These are phyloP conservation scores for Phallus indusiatus DNA, from an alignment of 768 basidiomycete species.

Conservation along the genomic window DNA sequence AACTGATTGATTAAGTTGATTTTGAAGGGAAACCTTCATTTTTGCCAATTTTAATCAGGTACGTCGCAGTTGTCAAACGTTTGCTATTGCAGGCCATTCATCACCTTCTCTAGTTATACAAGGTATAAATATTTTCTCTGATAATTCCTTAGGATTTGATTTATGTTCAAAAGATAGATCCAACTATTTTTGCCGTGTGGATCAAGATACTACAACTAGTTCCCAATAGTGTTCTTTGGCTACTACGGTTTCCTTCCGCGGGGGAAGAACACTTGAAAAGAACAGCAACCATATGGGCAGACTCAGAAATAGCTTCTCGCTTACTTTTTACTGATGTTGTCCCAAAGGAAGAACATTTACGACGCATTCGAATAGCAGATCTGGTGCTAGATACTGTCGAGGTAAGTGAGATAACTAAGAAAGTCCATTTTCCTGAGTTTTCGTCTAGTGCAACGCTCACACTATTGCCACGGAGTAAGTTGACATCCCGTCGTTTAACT, in stretches of 20 bases:
- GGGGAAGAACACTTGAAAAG: constrained; percentile 37
- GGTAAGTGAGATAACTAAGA: constrained; percentile 20
- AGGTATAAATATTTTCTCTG: constrained; percentile 18
- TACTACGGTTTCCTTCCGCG: constrained; percentile 39
- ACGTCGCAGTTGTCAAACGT: constrained; percentile 1
- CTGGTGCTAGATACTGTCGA: constrained; percentile 44
- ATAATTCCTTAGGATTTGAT: not conserved
- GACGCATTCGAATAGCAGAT: constrained; percentile 37
- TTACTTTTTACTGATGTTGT: constrained; percentile 41
- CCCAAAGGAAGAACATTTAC: constrained; percentile 35
- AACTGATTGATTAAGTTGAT: not conserved
- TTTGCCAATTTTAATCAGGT: constrained; percentile 50
- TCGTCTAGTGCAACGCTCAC: constrained; percentile 40
- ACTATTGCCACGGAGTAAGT: constrained; percentile 41
- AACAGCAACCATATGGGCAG: constrained; percentile 35
- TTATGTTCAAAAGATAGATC: constrained; percentile 23
- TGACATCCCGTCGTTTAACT: not conserved
- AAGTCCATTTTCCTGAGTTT: not conserved
- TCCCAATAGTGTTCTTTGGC: constrained; percentile 41
- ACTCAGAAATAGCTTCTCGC: constrained; percentile 34
- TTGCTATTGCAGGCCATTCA: constrained; percentile 6
- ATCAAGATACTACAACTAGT: constrained; percentile 34
- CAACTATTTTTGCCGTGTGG: constrained; percentile 38
- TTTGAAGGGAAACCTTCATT: constrained; percentile 31
- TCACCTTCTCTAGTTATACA: constrained; percentile 30